Conservation (phyloP, 2,329 filamentous ascomycete genomes). For the Colletotrichum sp. region DNA sequence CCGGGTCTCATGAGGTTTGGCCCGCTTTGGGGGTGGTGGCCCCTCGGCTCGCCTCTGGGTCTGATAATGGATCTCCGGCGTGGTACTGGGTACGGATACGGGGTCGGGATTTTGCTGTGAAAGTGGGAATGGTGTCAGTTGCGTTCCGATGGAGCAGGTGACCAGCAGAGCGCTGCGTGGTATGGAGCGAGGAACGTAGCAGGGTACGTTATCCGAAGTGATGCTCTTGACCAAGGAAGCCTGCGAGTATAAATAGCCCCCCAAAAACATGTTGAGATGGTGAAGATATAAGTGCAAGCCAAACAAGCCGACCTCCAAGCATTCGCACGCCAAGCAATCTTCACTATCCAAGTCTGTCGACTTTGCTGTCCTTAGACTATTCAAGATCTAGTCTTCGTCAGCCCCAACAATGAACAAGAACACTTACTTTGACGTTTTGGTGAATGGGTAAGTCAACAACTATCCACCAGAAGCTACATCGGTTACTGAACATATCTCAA, state of each 20-base stretch:
- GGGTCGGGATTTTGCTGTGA: not conserved
- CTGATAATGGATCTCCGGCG: not conserved
- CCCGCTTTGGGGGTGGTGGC: not conserved
- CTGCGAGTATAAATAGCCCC: not conserved
- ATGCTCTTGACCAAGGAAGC: not conserved
- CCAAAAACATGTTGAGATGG: accelerated
- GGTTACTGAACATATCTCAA: no score
- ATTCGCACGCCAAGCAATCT: not conserved
- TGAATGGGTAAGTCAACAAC: not conserved
- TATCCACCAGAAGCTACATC: no score
- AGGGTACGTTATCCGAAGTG: not conserved
- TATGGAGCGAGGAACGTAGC: not conserved
- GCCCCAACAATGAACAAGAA: accelerated
- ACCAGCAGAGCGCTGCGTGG: not conserved
- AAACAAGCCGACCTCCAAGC: no score
- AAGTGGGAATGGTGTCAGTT: not conserved
- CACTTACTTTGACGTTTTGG: not conserved
- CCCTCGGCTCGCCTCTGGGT: not conserved
- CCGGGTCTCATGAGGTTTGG: not conserved
- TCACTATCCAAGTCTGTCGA: accelerated
- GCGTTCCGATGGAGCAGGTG: not conserved
- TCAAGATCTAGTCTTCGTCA: no score
- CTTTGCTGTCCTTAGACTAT: not conserved
- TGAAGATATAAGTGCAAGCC: not conserved
- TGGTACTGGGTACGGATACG: not conserved